Conservation (phyloP, 495 filamentous ascomycete species). For the Aspergillus hancockii region DNA sequence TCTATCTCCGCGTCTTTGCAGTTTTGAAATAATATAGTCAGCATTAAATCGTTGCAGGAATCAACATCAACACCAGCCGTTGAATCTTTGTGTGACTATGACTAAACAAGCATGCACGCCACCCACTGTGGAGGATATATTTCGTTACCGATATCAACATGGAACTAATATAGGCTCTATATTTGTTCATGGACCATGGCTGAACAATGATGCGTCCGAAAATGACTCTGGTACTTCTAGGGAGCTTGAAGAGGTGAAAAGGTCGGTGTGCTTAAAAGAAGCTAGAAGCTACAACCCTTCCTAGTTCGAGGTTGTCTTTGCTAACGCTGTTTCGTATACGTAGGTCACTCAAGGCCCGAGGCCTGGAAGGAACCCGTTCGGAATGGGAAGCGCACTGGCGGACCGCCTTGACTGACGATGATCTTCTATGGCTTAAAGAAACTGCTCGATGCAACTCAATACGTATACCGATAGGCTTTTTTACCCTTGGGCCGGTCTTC, state of each 20-base stretch:
- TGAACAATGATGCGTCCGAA: conserved; percentile 44
- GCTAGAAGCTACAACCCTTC: conserved; percentile 29
- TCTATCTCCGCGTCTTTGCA: too few relatives aligned
- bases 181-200: conserved; percentile 59
- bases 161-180: conserved; percentile 57
- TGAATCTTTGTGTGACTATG: neutral
- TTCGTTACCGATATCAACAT: conserved; percentile 57
- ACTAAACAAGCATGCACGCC: conserved; percentile 11
- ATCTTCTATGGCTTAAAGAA: conserved; percentile 48
- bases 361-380: conserved; percentile 42
- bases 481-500: conserved; percentile 49
- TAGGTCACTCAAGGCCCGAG: conserved; percentile 38
- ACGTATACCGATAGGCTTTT: conserved; percentile 58
- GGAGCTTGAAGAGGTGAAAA: conserved; percentile 43
- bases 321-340: neutral
- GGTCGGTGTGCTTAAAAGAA: neutral
- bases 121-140: conserved; percentile 43
- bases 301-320: neutral
- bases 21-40: too few relatives aligned
- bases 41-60: too few relatives aligned
- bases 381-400: conserved; percentile 54
- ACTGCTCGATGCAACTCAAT: conserved; percentile 50
- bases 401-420: conserved; percentile 42
- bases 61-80: neutral
- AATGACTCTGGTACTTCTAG: conserved; percentile 28